A percentile compares a stretch with the other conserved stretches of the same genome.
Evolutionary conservation across 192 early-diverging fungal genomes (phyloP).

Genomic region (Coemansia brasiliensis): DNA sequence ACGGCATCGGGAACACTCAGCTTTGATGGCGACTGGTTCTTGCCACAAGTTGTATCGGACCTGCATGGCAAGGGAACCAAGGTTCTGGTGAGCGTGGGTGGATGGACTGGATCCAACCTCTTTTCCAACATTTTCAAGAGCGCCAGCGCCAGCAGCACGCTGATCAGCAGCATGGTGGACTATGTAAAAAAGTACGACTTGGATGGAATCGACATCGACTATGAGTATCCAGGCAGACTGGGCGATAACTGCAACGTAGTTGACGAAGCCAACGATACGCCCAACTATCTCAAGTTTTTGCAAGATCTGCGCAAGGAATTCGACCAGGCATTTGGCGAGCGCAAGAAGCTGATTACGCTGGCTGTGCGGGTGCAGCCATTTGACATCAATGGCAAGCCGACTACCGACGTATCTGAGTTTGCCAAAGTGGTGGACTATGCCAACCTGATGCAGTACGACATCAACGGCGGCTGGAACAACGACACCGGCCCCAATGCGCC

Average conservation of each 20-base stretch:
- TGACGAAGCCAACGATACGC: constrained; percentile 61
- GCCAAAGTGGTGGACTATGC: constrained; percentile 63
- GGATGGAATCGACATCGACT: constrained; percentile 72
- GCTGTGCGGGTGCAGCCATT: constrained; percentile 66
- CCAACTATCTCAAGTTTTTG: constrained; percentile 65
- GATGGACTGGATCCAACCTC: constrained; percentile 70
- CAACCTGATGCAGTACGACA: constrained; percentile 73
- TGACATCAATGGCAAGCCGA: constrained; percentile 46
- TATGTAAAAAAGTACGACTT: constrained; percentile 57
- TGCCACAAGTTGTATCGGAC: constrained; percentile 47
- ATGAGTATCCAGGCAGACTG: constrained; percentile 65
- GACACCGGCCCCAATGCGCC: constrained; percentile 65
- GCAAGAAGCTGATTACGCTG: constrained; percentile 62
- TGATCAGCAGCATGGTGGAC: constrained; percentile 63
- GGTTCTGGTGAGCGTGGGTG: constrained; percentile 66
- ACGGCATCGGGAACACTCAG: constrained; percentile 33
- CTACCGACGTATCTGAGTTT: constrained; percentile 59
- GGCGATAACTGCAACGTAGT: constrained; percentile 49
- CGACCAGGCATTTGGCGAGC: constrained; percentile 18
- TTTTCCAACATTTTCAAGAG: constrained; percentile 62
- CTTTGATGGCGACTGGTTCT: constrained; percentile 37
- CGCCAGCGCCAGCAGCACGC: constrained; percentile 44
- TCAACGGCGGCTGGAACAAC: constrained; percentile 58
- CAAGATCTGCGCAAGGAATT: constrained; percentile 54
- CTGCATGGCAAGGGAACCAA: constrained; percentile 62